Base-by-base conservation (phyloP, 108 stramenopile species). In the Cyclotella cryptica region DNA sequence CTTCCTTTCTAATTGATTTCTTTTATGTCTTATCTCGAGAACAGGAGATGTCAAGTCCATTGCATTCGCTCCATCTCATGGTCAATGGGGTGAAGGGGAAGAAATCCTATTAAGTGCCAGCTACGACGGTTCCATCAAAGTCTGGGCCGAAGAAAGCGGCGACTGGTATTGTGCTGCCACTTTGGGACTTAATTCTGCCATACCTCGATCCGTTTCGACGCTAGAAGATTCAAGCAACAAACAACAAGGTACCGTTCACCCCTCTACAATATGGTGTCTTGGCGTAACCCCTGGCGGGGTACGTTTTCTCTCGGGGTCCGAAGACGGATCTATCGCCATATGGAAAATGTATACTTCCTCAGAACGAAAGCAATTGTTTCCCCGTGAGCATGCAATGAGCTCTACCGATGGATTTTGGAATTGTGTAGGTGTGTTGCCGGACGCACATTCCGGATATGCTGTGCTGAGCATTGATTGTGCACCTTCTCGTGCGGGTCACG, bases 141-240 rank as follows among this genome's bases (percentile, higher is more conserved):
- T 96, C 8, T 99, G 99, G 99, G 96, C 93, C 0, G 95, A 96
- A 75, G 98, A 98, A 69, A 89, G 83, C 12, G 98, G 97, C 13
- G 99, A 99, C 75, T 99, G 98, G 98, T 96, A 88, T 66, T 96
- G 95, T 77, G 93, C 92, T 22, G 63, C 88, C 14, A 90, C 93
- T 0, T 62, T 98, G 30, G 66, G 77, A 24, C 35, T 45, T 11
- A 57, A 53, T 69, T 44, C 69, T n/a, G 17, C 39, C 2, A 45
- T 45, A 46, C 64, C 64, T 21, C 10, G 21, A 26, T 65, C 64
- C 22, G 43, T 45, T 39, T 11, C 42, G 10, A 14, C 19, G 28
- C 41, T 27, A 42, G 21, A 27, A 15, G 27, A n/a, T 30, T 6
- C 35, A 42, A 43, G 1, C 17, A 51, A 64, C 13, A 17, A 44